phyloP scores from a whole-genome alignment of 768 basidiomycete species.

The Exidia glandulosa region DNA sequence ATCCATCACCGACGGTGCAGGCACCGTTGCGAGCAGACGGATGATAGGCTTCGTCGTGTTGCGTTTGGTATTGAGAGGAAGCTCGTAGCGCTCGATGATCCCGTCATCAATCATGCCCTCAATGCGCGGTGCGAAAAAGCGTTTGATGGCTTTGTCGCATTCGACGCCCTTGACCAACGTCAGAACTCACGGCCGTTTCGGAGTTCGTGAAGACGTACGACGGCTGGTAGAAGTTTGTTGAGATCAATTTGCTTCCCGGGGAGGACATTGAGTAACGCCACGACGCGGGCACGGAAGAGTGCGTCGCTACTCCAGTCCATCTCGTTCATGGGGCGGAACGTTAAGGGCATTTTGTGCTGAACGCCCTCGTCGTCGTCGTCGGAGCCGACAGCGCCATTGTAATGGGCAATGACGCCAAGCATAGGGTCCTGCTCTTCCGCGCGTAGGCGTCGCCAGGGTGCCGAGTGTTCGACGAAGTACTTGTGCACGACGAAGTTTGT shows the following conservation, averaged over 20 bases:
- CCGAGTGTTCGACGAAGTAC: constrained; percentile 68
- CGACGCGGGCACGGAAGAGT: constrained; percentile 57
- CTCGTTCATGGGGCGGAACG: constrained; percentile 8
- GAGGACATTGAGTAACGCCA: constrained; percentile 47
- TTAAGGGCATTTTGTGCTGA: constrained; percentile 14
- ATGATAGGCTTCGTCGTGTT: too few species aligned
- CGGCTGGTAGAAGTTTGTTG: background rate
- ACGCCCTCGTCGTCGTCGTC: constrained; percentile 21
- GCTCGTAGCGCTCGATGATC: constrained; percentile 45
- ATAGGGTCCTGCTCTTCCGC: constrained; percentile 44
- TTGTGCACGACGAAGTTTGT: constrained; percentile 72
- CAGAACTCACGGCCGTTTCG: background rate
- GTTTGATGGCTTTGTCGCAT: constrained; percentile 52
- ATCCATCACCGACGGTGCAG: background rate
- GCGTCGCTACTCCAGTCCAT: constrained; percentile 16
- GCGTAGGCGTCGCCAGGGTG: constrained; percentile 66
- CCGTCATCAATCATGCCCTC: constrained; percentile 64
- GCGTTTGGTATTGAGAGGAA: too few species aligned
- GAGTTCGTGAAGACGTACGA: background rate
- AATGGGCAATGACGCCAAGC: constrained; percentile 20
- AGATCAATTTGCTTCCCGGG: background rate
- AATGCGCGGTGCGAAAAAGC: constrained; percentile 68
- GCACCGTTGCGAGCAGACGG: background rate
- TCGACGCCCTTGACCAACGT: background rate
- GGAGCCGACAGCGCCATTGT: constrained; percentile 20